Percentiles rank a stretch among this genome's conserved stretches.
These are phyloP conservation scores for Aspergillus versicolor DNA, from an alignment of 2,329 filamentous ascomycete species.

Conservation along the genomic window DNA sequence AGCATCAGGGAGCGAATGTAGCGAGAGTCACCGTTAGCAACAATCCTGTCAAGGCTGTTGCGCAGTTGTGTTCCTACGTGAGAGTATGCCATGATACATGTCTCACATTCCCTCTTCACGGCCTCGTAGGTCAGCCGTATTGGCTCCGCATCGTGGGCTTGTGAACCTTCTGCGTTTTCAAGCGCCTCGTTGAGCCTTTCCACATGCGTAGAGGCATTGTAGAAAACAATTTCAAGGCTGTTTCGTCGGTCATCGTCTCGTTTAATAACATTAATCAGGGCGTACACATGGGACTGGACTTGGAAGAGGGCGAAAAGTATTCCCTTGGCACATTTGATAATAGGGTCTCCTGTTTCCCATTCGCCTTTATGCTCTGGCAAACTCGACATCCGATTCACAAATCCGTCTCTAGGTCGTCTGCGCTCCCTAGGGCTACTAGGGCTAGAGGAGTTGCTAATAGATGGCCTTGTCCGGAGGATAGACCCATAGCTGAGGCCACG, in stretches of 20 bases:
- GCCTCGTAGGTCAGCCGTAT: constrained; percentile 39
- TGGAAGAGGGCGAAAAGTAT: constrained; percentile 57
- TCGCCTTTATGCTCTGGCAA: constrained; percentile 56
- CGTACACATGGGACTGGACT: constrained; percentile 48
- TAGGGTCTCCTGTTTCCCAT: constrained; percentile 47
- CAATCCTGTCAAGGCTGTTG: constrained; percentile 50
- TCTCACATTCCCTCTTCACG: constrained; percentile 48
- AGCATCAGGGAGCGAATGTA: constrained; percentile 60
- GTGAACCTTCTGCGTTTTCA: constrained; percentile 49
- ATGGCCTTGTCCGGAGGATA: constrained; percentile 42
- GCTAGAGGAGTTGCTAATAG: constrained; percentile 42
- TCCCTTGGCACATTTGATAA: constrained; percentile 57
- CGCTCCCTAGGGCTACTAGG: constrained; percentile 46
- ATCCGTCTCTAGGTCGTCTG: constrained; percentile 42
- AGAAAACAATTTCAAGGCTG: constrained; percentile 56
- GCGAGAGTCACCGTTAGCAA: constrained; percentile 55
- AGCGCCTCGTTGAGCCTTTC: constrained; percentile 57
- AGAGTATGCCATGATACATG: constrained; percentile 51
- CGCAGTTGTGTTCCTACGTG: constrained; percentile 51
- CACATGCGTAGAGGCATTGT: constrained; percentile 56
- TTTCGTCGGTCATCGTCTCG: constrained; percentile 48
- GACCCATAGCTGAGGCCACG: constrained; percentile 60
- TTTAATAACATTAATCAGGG: constrained; percentile 48
- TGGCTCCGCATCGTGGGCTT: constrained; percentile 52
- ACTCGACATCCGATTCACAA: constrained; percentile 55